Conservation (phyloP, 2,329 filamentous ascomycete genomes). For the Aspergillus costaricaensis region DNA sequence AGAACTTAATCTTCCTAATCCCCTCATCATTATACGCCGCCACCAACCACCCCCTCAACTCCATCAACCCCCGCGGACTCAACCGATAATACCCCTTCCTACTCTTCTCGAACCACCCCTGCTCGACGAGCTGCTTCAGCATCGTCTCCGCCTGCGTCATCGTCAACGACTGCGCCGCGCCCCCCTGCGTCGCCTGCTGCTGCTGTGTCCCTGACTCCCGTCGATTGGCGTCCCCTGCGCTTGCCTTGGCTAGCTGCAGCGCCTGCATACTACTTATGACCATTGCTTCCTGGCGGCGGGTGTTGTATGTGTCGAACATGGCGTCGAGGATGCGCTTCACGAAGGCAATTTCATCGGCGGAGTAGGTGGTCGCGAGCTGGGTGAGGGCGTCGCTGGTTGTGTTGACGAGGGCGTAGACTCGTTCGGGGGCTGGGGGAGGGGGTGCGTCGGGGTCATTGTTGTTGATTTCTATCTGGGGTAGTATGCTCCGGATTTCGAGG, state of each 20-base stretch:
- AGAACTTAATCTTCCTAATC: slow-evolving; percentile 78
- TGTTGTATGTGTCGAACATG: slow-evolving; percentile 91
- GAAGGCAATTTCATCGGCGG: slow-evolving; percentile 82
- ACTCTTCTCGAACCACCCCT: slow-evolving; percentile 84
- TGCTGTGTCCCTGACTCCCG: slow-evolving; percentile 50
- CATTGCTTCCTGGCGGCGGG: slow-evolving; percentile 75
- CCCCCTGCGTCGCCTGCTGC: slow-evolving; percentile 12
- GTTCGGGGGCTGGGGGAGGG: slow-evolving; percentile 39
- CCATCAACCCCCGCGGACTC: slow-evolving; percentile 76
- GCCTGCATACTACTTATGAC: slow-evolving; percentile 80
- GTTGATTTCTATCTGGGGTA: slow-evolving; percentile 63
- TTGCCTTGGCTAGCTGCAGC: slow-evolving; percentile 61
- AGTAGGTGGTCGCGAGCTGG: slow-evolving; percentile 80
- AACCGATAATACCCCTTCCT: slow-evolving; percentile 71
- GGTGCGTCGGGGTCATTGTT: slow-evolving; percentile 5
- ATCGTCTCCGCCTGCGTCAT: slow-evolving; percentile 75
- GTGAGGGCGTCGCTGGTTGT: slow-evolving; percentile 80
- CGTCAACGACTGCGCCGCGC: slow-evolving; percentile 60
- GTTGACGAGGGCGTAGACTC: slow-evolving; percentile 85
- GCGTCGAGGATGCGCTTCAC: slow-evolving; percentile 83
- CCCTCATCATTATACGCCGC: slow-evolving; percentile 83
- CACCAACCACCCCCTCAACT: slow-evolving; percentile 80
- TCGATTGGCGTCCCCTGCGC: slow-evolving; percentile 39
- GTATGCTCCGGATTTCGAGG: slow-evolving; percentile 76
- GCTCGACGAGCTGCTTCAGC: slow-evolving; percentile 68